These are phyloP conservation scores for Alternaria sp. DNA, from an alignment of 2,329 filamentous ascomycete species.

Conservation along the genomic window DNA sequence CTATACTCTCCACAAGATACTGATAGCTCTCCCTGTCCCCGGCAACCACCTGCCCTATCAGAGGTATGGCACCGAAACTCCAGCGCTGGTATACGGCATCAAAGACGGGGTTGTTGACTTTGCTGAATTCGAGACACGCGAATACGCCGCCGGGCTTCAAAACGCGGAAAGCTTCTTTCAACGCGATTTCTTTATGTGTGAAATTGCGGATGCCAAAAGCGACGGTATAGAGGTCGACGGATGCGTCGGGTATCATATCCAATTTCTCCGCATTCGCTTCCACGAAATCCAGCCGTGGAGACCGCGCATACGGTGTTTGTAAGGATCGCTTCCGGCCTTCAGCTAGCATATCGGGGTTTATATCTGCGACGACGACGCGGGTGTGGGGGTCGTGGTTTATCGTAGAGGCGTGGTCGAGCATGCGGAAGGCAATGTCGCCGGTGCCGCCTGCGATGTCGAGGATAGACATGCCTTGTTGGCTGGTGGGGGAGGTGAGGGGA, in stretches of 20 bases:
- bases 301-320: slow-evolving; percentile 64
- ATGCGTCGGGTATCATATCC: slow-evolving; percentile 67
- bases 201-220: slow-evolving; percentile 98
- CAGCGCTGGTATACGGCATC: slow-evolving; percentile 91
- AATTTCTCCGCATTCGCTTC: slow-evolving; percentile 90
- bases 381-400: slow-evolving; percentile 82
- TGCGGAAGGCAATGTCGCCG: slow-evolving; percentile 95
- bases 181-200: slow-evolving; percentile 83
- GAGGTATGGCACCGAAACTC: slow-evolving; percentile 91
- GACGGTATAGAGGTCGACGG: slow-evolving; percentile 95
- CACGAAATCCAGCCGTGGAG: slow-evolving; percentile 70
- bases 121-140: slow-evolving; percentile 94
- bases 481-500: slow-evolving; percentile 51
- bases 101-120: slow-evolving; percentile 78
- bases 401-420: slow-evolving; percentile 84
- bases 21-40: slow-evolving; percentile 96
- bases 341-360: slow-evolving; percentile 92
- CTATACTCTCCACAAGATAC: slow-evolving; percentile 98
- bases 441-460: slow-evolving; percentile 97
- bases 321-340: slow-evolving; percentile 83
- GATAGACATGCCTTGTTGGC: slow-evolving; percentile 68
- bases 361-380: slow-evolving; percentile 90
- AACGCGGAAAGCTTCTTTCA: slow-evolving; percentile 84
- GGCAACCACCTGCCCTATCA: slow-evolving; percentile 94
- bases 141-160: slow-evolving; percentile 95